Evolutionary conservation across 768 basidiomycete species (phyloP).

Genomic region (Strobilomyces confusus): DNA sequence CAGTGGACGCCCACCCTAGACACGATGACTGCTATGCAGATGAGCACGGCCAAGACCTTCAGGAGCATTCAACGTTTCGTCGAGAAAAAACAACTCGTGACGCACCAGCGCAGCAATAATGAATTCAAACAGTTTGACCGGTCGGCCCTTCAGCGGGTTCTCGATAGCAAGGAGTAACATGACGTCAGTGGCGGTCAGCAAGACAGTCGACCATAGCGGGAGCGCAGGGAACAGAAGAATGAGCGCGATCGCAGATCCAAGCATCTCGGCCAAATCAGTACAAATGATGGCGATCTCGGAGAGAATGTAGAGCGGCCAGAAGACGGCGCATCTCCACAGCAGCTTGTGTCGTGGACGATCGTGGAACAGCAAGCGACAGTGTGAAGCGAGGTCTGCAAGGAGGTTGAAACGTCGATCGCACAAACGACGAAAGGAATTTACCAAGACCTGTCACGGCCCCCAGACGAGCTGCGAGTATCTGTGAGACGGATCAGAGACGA

Average conservation of each 20-base stretch:
- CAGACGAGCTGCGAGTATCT: constrained; percentile 76
- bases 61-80: background rate
- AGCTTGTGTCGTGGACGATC: constrained; percentile 57
- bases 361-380: constrained; percentile 62
- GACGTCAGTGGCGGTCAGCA: constrained; percentile 68
- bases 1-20: constrained; percentile 67
- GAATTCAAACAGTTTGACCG: constrained; percentile 65
- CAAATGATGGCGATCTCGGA: constrained; percentile 71
- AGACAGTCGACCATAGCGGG: constrained; percentile 65
- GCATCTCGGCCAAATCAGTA: constrained; percentile 77
- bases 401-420: constrained; percentile 3
- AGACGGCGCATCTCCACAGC: constrained; percentile 52
- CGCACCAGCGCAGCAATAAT: constrained; percentile 60
- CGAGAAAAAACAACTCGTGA: background rate
- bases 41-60: constrained; percentile 65
- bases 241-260: constrained; percentile 79
- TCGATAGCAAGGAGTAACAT: constrained; percentile 65
- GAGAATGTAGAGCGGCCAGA: constrained; percentile 63
- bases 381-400: constrained; percentile 50
- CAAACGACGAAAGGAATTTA: constrained; percentile 30
- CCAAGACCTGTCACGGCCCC: constrained; percentile 82
- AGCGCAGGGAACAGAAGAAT: constrained; percentile 68
- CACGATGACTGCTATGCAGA: constrained; percentile 77
- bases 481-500: constrained; percentile 4
- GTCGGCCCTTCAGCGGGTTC: constrained; percentile 63